These are phyloP conservation scores for Geotrichum restrictum DNA, from an alignment of 1,139 yeast species.

Conservation along the genomic window DNA sequence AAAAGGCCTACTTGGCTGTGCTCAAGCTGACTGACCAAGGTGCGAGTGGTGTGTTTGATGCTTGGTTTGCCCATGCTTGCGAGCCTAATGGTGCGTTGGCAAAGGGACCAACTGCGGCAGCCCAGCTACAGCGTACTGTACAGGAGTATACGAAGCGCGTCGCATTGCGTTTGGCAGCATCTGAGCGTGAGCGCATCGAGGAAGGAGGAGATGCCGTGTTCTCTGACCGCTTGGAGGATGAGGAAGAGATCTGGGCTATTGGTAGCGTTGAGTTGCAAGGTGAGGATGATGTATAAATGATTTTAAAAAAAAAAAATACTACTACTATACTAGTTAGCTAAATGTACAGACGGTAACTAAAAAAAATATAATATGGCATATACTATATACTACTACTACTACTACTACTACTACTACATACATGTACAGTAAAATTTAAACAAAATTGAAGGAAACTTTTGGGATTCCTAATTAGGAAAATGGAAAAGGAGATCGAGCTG, in stretches of 20 bases:
- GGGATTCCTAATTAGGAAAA: too few relatives aligned
- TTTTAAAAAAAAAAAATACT: too few relatives aligned
- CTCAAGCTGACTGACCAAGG: slow-evolving; percentile 70
- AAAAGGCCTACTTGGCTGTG: slow-evolving; percentile 75
- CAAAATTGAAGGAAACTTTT: background rate
- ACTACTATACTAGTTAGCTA: background rate
- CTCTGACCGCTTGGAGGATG: slow-evolving; percentile 84
- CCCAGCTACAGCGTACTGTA: slow-evolving; percentile 54
- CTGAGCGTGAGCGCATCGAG: slow-evolving; percentile 78
- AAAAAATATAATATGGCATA: background rate
- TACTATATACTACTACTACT: background rate
- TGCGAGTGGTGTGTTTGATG: slow-evolving; percentile 52
- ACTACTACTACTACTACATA: background rate
- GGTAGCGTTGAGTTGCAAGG: slow-evolving; percentile 56
- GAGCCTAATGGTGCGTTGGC: slow-evolving; percentile 22
- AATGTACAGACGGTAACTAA: background rate
- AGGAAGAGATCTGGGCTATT: slow-evolving; percentile 80
- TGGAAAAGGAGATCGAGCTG: too few relatives aligned
- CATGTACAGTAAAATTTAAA: background rate
- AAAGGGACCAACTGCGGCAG: slow-evolving; percentile 40
- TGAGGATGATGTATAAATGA: slow-evolving; percentile 18
- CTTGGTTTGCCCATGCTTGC: slow-evolving; percentile 49
- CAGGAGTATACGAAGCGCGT: slow-evolving; percentile 88
- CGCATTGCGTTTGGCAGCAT: slow-evolving; percentile 72
- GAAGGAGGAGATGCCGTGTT: slow-evolving; percentile 91